Conservation (phyloP, 352 stramenopile species). For the Phytophthora litchii region DNA sequence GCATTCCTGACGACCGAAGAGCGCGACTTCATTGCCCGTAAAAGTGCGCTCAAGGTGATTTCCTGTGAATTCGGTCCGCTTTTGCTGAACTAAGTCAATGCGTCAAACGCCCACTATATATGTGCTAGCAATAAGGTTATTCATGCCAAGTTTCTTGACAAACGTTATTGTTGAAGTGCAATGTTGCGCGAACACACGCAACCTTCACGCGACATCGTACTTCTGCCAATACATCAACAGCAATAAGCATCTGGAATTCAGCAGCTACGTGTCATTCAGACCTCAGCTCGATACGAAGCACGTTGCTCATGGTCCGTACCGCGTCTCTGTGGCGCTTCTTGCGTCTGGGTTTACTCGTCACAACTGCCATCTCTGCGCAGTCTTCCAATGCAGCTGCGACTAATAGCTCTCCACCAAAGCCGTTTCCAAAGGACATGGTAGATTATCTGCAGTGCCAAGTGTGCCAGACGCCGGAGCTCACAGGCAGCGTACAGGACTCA, state of each 20-base stretch:
- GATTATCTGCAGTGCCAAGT: conserved; percentile 83
- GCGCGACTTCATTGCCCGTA: conserved; percentile 49
- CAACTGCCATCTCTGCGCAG: conserved; percentile 2
- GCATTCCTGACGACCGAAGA: conserved; percentile 47
- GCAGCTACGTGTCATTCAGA: conserved; percentile 24
- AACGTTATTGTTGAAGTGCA: conserved; percentile 25
- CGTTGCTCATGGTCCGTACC: conserved; percentile 9
- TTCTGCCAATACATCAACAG: neutral
- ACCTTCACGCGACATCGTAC: conserved; percentile 23
- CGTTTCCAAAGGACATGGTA: conserved; percentile 73
- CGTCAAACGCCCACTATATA: neutral
- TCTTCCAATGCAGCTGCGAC: conserved; percentile 2
- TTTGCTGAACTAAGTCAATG: conserved; percentile 7
- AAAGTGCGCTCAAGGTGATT: conserved; percentile 55
- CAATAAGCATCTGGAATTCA: conserved; percentile 2
- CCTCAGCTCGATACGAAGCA: neutral
- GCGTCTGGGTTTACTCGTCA: conserved; percentile 9
- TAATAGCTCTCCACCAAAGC: conserved; percentile 8
- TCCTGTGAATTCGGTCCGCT: conserved; percentile 34
- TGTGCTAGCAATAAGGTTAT: neutral
- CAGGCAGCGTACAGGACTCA: conserved; percentile 82
- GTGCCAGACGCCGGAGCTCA: conserved; percentile 81
- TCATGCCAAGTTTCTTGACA: conserved; percentile 18
- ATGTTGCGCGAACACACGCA: conserved; percentile 13
- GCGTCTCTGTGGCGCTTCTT: conserved; percentile 12